These are phyloP conservation scores for Cyanophora paradoxa DNA, from an alignment of 78 protist species.

Conservation along the genomic window DNA sequence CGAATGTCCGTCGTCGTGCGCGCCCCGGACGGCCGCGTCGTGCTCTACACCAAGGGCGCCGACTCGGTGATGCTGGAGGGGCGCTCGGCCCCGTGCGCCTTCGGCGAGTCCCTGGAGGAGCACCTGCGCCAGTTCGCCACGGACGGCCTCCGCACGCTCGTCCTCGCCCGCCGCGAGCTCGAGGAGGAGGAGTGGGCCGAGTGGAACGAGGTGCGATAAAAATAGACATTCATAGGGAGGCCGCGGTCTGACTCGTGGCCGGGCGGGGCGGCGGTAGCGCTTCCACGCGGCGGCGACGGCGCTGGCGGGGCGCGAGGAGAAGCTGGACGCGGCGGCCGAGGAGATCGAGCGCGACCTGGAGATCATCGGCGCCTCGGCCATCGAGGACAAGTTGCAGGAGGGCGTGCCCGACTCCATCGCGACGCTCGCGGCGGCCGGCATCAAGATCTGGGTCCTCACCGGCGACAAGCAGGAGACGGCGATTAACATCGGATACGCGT, in stretches of 20 bases:
- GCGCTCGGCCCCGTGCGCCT: too few relatives aligned
- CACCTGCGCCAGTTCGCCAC: conserved; percentile 1
- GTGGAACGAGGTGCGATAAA: conserved; percentile 56
- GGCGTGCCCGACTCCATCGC: conserved; percentile 58
- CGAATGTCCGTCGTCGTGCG: conserved; percentile 79
- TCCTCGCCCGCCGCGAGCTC: conserved; percentile 51
- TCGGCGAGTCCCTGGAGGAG: too few relatives aligned
- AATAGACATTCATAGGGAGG: too few relatives aligned
- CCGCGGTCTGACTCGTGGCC: too few relatives aligned
- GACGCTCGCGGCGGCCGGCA: conserved; percentile 59
- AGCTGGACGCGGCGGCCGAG: conserved; percentile 11
- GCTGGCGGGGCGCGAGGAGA: background rate
- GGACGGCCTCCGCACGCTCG: conserved; percentile 82
- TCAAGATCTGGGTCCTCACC: conserved; percentile 93
- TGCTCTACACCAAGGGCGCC: conserved; percentile 49
- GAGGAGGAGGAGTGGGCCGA: conserved; percentile 27
- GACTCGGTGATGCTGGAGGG: conserved; percentile 30
- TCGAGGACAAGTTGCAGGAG: conserved; percentile 92
- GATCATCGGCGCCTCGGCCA: conserved; percentile 88
- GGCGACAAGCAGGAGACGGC: conserved; percentile 95
- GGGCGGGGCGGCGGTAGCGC: too few relatives aligned
- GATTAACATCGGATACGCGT: conserved; percentile 34
- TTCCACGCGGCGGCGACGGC: conserved; percentile 17
- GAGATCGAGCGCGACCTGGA: conserved; percentile 49
- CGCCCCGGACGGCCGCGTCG: conserved; percentile 39